Conservation (phyloP, 768 basidiomycete species). For the Neoboletus magnificus region DNA sequence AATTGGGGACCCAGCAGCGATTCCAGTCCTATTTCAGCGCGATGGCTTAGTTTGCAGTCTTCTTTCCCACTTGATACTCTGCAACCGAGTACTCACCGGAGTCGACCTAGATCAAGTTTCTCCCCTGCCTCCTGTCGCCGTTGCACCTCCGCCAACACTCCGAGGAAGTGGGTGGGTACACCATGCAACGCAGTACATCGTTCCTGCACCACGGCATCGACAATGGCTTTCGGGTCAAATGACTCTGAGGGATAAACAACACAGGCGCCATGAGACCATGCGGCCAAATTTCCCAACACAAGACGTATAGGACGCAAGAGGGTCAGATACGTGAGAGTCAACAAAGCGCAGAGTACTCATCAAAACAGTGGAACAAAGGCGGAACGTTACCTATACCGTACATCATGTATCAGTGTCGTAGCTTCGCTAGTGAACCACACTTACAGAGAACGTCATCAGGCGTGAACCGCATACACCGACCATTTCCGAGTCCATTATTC, state of each 20-base stretch:
- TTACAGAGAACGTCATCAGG: constrained; percentile 66
- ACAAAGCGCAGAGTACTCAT: constrained; percentile 48
- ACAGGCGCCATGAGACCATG: constrained; percentile 70
- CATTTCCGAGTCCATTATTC: constrained; percentile 73
- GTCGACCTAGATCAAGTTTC: constrained; percentile 42
- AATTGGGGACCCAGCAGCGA: constrained; percentile 75
- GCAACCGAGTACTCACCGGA: constrained; percentile 44
- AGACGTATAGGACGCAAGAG: constrained; percentile 47
- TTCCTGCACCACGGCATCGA: constrained; percentile 67
- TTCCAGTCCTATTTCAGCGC: constrained; percentile 58
- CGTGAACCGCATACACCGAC: constrained; percentile 66
- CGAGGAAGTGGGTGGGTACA: constrained; percentile 83
- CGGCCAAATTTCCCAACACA: constrained; percentile 76
- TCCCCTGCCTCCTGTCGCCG: constrained; percentile 46
- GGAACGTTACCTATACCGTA: constrained; percentile 65
- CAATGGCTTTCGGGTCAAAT: constrained; percentile 61
- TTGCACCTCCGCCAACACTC: constrained; percentile 65
- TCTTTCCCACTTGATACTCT: background rate
- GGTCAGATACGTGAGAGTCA: constrained; percentile 9
- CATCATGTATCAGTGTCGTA: constrained; percentile 1
- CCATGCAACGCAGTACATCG: constrained; percentile 78
- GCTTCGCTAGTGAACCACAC: constrained; percentile 16
- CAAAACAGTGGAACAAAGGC: constrained; percentile 86
- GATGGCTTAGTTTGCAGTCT: background rate
- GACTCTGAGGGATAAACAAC: constrained; percentile 72